Evolutionary conservation across 2,329 filamentous ascomycete genomes (phyloP), one percentile per base, ranked within the genome.

Genomic region (Monilinia fructigena): DNA sequence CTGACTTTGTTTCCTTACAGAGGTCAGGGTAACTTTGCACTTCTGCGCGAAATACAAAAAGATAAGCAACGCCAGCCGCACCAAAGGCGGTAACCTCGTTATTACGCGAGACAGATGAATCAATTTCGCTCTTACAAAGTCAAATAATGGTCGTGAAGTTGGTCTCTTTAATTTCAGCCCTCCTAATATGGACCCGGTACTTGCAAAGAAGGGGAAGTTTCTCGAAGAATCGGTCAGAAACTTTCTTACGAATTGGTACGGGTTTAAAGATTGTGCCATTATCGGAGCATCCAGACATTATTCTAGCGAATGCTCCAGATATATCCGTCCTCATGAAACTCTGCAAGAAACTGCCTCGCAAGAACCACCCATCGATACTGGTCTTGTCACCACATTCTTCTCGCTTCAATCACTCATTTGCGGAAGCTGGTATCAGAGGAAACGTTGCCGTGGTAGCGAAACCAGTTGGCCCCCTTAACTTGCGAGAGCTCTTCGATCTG

Each of bases 201-300:
- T 70, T 14, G 63, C 66, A 8, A 69, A 73, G 42, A 70, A 69
- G 63, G 65, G 42, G 1, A 66, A 66, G 42, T 48, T 72, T 18
- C 66, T 75, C 1, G 73, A 75, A 60, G 59, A 66, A 23, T 75
- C 74, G 4, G 65, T 75, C 26, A 64, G 61, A 8, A 74, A 72
- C 12, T 75, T 75, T 55, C 63, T 76, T 2, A 66, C 67, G 3
- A 68, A 75, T 18, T 76, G 74, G 74, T 76, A 75, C 65, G 74
- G 74, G 74, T 1, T 55, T 75, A 55, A 62, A 71, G 40, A 60
- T 75, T n/a, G 74, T 76, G 1, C 70, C 73, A 26, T 42, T 70
- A 26, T 71, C 69, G 4, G 67, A 71, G 28, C 71, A 68, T 23
- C 63, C 71, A 23, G 66, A 69, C 35, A 68, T 76, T 26, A 73